Evolutionary conservation across 2,329 filamentous ascomycete genomes (phyloP).

Genomic region (Amphichorda felina): DNA sequence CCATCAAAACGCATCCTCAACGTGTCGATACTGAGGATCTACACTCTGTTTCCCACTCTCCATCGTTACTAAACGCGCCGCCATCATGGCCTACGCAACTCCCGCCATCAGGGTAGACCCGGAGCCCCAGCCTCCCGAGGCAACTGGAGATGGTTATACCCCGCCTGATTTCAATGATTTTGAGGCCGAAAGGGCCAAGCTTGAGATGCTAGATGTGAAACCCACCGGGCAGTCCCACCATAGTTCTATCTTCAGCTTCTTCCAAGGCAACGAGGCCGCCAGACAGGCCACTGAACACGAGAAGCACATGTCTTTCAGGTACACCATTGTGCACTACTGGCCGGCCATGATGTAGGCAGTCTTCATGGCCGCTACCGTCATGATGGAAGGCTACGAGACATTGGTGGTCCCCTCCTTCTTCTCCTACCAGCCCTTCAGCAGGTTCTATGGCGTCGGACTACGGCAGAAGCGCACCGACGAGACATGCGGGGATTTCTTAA

Average conservation of each 20-base stretch:
- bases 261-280: constrained; percentile 6
- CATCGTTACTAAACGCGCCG: too few relatives aligned
- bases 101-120: too few relatives aligned
- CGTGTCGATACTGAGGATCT: too few relatives aligned
- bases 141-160: too few relatives aligned
- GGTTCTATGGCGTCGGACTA: constrained; percentile 4
- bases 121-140: too few relatives aligned
- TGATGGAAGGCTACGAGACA: constrained; percentile 21
- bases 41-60: too few relatives aligned
- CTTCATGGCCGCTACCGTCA: constrained; percentile 14
- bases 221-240: background rate
- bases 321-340: constrained; percentile 7
- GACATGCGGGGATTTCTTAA: background rate
- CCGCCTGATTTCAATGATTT: too few relatives aligned
- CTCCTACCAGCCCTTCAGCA: constrained; percentile 5
- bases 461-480: background rate
- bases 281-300: constrained; percentile 6
- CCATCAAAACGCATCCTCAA: too few relatives aligned
- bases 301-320: constrained; percentile 7
- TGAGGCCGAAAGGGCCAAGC: too few relatives aligned
- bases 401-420: constrained; percentile 11
- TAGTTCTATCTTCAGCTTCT: constrained; percentile 3
- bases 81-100: too few relatives aligned
- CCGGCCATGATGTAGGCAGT: constrained; percentile 7
- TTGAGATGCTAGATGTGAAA: background rate